Base-by-base conservation (phyloP, 768 basidiomycete genomes). In the Suillus placidus region DNA sequence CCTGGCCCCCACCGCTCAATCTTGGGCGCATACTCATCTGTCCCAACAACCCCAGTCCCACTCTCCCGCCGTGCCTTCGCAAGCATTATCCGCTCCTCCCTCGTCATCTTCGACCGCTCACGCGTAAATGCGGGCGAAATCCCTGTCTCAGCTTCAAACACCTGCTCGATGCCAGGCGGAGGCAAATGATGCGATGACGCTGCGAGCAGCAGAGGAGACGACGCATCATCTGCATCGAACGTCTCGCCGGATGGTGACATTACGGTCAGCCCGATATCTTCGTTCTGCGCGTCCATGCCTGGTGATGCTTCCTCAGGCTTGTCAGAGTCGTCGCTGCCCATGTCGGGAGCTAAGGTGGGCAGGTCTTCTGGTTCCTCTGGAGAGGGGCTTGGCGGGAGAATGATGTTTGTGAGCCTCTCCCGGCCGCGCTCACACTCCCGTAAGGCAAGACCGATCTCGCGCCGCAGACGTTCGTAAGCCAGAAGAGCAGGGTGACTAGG, bases 391-490 rank as follows among this genome's bases (percentile, higher is more conserved):
- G 73, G 68, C 0, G 87, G 87, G n/a, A 80, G 73, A 4, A 92
- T 75, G 62, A 90, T 77, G 60, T 86, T 84, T 2, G 88, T 69
- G 38, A 94, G 78, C 20, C 84, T 83, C 47, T 87, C 88, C 20
- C 90, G 80, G 0, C 93, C 93, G 9, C 93, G 85, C 75, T 94
- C 93, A 72, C 92, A 94, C 71, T 94, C 93, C 8, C 92, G 80
- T 37, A 94, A 77, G 1, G 92, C 93, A 30, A 90, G 76, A 9
- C 93, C 93, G 9, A 95, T 83, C 70, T 94, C 91, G 6, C 87
- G 83, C 13, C 93, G 84, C 18, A 94, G 80, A 0, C 88, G 80
- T 64, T 94, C 93, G 72, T 93, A 94, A 7, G 90, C 88, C 60
- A 83, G 84, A 37, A 94, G 68, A 1, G 90, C 87, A 2, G 83